A percentile compares a stretch with the other conserved stretches of the same genome.
Evolutionary conservation across 2,329 filamentous ascomycete species (phyloP).

Genomic region (Acrocalymma vagum): DNA sequence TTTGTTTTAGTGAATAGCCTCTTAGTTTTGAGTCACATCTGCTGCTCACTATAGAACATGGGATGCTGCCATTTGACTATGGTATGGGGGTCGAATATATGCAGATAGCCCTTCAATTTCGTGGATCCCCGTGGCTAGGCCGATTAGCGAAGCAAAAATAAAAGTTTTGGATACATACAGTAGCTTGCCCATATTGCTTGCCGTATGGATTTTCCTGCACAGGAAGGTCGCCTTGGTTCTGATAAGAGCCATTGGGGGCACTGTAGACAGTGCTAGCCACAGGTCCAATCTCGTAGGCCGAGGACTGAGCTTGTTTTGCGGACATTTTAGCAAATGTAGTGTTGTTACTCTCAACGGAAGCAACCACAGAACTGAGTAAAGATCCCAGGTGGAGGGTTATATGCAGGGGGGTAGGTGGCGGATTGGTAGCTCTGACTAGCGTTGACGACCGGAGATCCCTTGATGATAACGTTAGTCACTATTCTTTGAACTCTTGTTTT

Average conservation of each 20-base stretch:
- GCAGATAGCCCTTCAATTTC: slow-evolving; percentile 26
- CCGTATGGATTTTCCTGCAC: slow-evolving; percentile 4
- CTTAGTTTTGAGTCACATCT: background rate
- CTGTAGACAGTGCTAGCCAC: background rate
- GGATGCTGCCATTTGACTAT: slow-evolving; percentile 30
- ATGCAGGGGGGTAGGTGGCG: no score
- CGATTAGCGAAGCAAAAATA: background rate
- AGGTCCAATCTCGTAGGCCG: slow-evolving; percentile 17
- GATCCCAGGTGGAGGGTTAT: slow-evolving; percentile 18
- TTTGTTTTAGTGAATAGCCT: no score
- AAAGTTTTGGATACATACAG: background rate
- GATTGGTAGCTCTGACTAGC: no score
- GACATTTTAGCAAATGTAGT: slow-evolving; percentile 6
- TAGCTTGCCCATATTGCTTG: slow-evolving; percentile 2
- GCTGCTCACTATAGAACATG: slow-evolving; percentile 30
- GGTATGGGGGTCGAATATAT: slow-evolving; percentile 30
- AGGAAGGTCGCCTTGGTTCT: slow-evolving; percentile 5
- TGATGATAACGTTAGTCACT: no score
- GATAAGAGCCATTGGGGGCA: slow-evolving; percentile 1
- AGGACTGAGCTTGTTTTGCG: slow-evolving; percentile 15
- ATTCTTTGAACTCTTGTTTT: no score
- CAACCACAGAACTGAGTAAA: slow-evolving; percentile 25
- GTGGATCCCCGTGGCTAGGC: slow-evolving; percentile 19
- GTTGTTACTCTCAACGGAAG: slow-evolving; percentile 14
- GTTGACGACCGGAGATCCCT: no score